Evolutionary conservation across 257 asterid species (phyloP).

Genomic region (Penstemon barbatus): DNA sequence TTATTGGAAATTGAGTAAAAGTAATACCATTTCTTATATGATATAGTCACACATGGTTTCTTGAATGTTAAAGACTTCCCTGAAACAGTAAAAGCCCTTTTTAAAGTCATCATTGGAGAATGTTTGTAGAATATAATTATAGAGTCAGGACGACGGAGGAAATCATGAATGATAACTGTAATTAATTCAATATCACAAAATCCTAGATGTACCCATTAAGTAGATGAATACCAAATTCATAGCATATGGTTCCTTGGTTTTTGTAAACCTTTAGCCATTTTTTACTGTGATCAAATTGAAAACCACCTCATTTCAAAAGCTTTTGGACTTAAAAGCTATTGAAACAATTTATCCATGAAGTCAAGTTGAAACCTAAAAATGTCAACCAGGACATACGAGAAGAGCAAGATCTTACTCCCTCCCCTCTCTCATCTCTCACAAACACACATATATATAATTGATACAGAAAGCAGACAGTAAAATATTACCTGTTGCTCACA

Average conservation of each 20-base stretch:
- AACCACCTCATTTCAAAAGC: neutral
- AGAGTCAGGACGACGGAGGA: too few species aligned
- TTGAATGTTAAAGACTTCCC: neutral
- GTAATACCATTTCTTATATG: neutral
- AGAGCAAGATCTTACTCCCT: neutral
- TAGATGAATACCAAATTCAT: too few species aligned
- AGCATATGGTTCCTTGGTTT: too few species aligned
- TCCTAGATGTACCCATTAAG: too few species aligned
- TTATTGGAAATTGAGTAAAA: neutral
- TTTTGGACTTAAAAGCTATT: slow-evolving; percentile 15
- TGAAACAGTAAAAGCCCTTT: neutral
- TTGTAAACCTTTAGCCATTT: neutral
- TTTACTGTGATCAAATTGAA: too few species aligned
- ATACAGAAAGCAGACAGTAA: slow-evolving; percentile 1
- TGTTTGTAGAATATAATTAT: too few species aligned
- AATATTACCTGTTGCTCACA: slow-evolving; percentile 82
- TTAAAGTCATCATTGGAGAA: too few species aligned
- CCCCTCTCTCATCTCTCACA: neutral
- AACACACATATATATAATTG: neutral
- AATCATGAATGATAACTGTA: too few species aligned
- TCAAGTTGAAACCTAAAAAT: slow-evolving; percentile 7
- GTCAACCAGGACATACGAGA: slow-evolving; percentile 14
- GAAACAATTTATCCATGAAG: slow-evolving; percentile 9
- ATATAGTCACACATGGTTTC: neutral
- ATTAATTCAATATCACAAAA: too few species aligned